Evolutionary conservation across 164 flowering plant genomes (phyloP).

Genomic region (Umbellularia californica): DNA sequence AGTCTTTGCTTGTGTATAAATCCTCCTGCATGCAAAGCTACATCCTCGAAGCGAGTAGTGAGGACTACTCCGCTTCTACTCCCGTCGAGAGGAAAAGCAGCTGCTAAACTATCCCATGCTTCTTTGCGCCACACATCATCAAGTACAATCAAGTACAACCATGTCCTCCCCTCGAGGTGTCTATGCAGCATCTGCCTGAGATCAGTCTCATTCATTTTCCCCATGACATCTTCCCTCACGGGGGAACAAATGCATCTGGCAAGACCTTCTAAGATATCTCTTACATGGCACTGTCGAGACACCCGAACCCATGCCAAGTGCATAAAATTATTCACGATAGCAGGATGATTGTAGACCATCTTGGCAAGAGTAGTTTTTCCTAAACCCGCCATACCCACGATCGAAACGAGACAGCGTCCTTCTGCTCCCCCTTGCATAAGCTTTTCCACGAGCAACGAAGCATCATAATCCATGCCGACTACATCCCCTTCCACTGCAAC

Average conservation of each 20-base stretch:
- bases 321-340: constrained; percentile 2
- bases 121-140: constrained; percentile 34
- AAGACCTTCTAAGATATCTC: background rate
- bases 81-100: constrained; percentile 20
- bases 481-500: constrained; percentile 10
- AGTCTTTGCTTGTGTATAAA: background rate
- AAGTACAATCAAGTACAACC: constrained; percentile 30
- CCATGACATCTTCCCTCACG: background rate
- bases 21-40: constrained; percentile 15
- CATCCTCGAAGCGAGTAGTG: constrained; percentile 28
- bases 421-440: constrained; percentile 14
- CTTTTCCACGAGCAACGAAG: constrained; percentile 28
- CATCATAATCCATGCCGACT: constrained; percentile 41
- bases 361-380: constrained; percentile 21
- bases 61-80: constrained; percentile 30
- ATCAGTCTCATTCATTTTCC: constrained; percentile 26
- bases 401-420: background rate
- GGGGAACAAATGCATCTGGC: background rate
- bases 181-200: constrained; percentile 12
- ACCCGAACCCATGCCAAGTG: constrained; percentile 18
- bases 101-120: constrained; percentile 23
- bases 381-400: constrained; percentile 12
- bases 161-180: background rate
- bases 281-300: background rate
- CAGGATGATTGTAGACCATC: constrained; percentile 4